Evolutionary conservation across 345 rosid species (phyloP), one percentile per base, ranked within the genome.

Genomic region (Boechera retrofracta): DNA sequence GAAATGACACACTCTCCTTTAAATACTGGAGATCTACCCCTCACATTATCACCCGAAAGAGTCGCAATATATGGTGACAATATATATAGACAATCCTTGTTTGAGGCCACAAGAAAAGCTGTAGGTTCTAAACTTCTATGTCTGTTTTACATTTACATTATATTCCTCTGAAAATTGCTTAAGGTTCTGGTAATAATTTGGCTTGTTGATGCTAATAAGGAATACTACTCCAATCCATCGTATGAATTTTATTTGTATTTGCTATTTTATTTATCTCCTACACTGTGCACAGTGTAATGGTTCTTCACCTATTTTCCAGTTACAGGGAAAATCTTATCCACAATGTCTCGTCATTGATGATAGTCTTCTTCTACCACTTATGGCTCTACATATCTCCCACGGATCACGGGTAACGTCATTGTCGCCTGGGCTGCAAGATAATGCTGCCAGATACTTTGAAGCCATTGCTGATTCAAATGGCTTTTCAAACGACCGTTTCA

Each of bases 341-440:
- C 75, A 87, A 35, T 92, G 96, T 35, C 58, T 95, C 36, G 82
- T 92, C 71, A 85, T 83, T 57, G 99, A 95, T 85, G 99, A 95
- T 79, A 95, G 98, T 81, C 62, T 90, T 54, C 89, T 89, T 68
- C 69, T 85, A 69, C 80, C 97, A 16, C 82, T 90, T 66, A 76
- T 82, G 76, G 83, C 82, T 75, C 89, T 89, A 65, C 84, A 51
- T 78, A 70, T 86, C 53, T 88, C 90, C 39, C 75, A 79, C 69
- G 65, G 78, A 48, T 83, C 99, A 35, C 78, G 57, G 39, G 79
- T 92, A 52, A 65, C 88, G 80, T 80, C 91, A 48, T 45, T 90
- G 77, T 92, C 88, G 68, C 98, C 94, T 21, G 96, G 97, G 54
- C 73, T 92, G 82, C 80, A 87, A 74, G 88, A 88, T 38, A 77